These are phyloP conservation scores for Ostreobium quekettii DNA, from an alignment of 139 green algal species.

Conservation along the genomic window DNA sequence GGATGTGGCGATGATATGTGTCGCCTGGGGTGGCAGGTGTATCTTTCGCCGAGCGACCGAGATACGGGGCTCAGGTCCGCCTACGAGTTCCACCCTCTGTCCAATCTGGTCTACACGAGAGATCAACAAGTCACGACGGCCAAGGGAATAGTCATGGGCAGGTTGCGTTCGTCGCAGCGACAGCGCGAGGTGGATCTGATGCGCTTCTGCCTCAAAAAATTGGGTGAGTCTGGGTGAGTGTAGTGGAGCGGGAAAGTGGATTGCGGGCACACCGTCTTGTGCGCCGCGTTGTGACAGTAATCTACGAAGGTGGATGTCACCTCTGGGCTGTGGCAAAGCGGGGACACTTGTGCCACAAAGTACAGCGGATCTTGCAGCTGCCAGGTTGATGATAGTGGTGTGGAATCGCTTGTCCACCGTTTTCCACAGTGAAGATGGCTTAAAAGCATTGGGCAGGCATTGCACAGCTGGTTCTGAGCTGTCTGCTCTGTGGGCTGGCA, in stretches of 20 bases:
- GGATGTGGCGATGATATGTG: too few species aligned
- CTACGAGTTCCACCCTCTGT: slow-evolving; percentile 84
- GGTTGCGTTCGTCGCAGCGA: slow-evolving; percentile 67
- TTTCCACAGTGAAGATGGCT: background rate
- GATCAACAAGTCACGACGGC: slow-evolving; percentile 90
- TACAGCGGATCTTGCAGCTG: too few species aligned
- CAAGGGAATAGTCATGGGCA: slow-evolving; percentile 83
- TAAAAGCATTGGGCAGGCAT: too few species aligned
- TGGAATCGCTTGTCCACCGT: background rate
- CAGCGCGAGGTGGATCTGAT: slow-evolving; percentile 83
- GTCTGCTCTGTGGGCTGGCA: too few species aligned
- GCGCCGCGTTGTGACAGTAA: background rate
- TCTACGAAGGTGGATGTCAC: background rate
- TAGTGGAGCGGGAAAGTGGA: slow-evolving; percentile 1
- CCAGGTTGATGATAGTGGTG: too few species aligned
- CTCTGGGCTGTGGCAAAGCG: background rate
- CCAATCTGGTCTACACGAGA: slow-evolving; percentile 90
- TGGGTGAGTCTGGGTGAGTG: slow-evolving; percentile 45
- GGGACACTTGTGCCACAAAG: too few species aligned
- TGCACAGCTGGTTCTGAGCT: too few species aligned
- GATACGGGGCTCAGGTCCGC: slow-evolving; percentile 75
- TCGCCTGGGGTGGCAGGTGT: too few species aligned
- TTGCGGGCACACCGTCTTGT: background rate
- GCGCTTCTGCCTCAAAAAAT: slow-evolving; percentile 79
- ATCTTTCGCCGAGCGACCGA: slow-evolving; percentile 34